These are phyloP conservation scores for Eutrema yunnanense DNA, from an alignment of 345 rosid species.

Conservation along the genomic window DNA sequence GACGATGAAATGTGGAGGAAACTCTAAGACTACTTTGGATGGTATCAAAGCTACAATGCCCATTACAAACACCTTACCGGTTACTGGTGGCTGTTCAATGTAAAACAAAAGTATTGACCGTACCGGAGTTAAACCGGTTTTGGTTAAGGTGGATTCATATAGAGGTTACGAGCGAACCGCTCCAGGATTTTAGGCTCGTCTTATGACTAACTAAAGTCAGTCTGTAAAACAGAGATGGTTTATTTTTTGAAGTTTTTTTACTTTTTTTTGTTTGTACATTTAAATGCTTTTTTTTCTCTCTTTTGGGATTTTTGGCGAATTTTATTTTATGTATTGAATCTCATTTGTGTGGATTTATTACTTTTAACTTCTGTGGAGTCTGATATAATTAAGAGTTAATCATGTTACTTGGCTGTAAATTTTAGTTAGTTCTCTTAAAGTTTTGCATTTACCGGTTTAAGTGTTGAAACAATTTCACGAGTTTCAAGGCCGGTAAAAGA, in stretches of 20 bases:
- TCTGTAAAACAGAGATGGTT: slow-evolving; percentile 6
- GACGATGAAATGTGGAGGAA: slow-evolving; percentile 49
- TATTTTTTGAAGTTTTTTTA: background rate
- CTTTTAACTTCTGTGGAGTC: background rate
- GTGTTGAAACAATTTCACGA: slow-evolving; percentile 2
- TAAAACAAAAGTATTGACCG: slow-evolving; percentile 16
- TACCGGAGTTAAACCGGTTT: slow-evolving; percentile 15
- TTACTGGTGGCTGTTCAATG: slow-evolving; percentile 44
- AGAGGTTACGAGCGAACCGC: slow-evolving; percentile 30
- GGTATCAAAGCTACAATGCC: slow-evolving; percentile 44
- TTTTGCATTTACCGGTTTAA: slow-evolving; percentile 1
- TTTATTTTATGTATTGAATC: background rate
- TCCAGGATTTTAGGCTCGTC: slow-evolving; percentile 10
- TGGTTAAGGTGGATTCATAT: slow-evolving; percentile 10
- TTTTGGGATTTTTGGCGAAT: background rate
- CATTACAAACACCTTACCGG: slow-evolving; percentile 40
- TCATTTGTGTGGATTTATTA: slow-evolving; percentile 11
- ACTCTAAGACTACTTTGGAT: slow-evolving; percentile 39
- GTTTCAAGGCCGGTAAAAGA: slow-evolving; percentile 22
- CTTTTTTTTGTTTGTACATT: slow-evolving; percentile 14
- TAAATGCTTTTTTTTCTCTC: background rate
- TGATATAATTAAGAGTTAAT: background rate
- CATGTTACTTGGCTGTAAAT: background rate
- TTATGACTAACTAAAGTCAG: slow-evolving; percentile 25
- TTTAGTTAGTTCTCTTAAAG: background rate